Evolutionary conservation across 306 rosid species (phyloP).

Genomic region (Crotalaria pallida): DNA sequence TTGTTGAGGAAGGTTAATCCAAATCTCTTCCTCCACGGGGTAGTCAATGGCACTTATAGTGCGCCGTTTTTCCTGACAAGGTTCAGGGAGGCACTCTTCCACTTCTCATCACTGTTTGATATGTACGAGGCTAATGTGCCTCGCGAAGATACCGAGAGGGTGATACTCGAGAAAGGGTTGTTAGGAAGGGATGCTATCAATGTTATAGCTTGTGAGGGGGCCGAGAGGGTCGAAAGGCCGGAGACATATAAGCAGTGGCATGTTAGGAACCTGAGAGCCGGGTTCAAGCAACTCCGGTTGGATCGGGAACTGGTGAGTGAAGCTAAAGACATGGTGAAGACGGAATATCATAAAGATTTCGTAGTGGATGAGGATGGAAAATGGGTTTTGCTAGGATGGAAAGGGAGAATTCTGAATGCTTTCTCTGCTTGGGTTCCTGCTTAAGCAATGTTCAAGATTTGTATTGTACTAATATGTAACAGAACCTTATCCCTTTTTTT

Average conservation of each 20-base stretch:
- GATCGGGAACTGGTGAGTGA: conserved; percentile 37
- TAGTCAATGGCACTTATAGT: conserved; percentile 58
- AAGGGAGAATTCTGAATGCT: conserved; percentile 61
- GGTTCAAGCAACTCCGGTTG: conserved; percentile 56
- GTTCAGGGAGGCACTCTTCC: conserved; percentile 68
- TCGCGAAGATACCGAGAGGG: conserved; percentile 53
- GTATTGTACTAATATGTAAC: no score
- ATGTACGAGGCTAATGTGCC: conserved; percentile 61
- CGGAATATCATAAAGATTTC: conserved; percentile 64
- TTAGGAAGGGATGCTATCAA: conserved; percentile 66
- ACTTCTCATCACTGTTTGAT: conserved; percentile 69
- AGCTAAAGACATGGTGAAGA: conserved; percentile 42
- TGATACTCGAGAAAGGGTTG: conserved; percentile 47
- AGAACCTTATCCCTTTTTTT: background rate
- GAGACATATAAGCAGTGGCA: conserved; percentile 91
- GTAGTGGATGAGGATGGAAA: conserved; percentile 54
- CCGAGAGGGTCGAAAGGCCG: conserved; percentile 71
- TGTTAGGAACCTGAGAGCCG: conserved; percentile 62
- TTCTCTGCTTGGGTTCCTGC: conserved; percentile 67
- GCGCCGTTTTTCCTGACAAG: conserved; percentile 73
- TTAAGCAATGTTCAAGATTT: conserved; percentile 9
- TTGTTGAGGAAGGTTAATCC: conserved; percentile 67
- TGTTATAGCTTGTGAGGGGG: conserved; percentile 79
- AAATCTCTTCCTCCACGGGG: conserved; percentile 61
- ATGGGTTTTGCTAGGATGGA: conserved; percentile 87